phyloP scores from a whole-genome alignment of 257 asterid genomes.

The Catharanthus roseus region DNA sequence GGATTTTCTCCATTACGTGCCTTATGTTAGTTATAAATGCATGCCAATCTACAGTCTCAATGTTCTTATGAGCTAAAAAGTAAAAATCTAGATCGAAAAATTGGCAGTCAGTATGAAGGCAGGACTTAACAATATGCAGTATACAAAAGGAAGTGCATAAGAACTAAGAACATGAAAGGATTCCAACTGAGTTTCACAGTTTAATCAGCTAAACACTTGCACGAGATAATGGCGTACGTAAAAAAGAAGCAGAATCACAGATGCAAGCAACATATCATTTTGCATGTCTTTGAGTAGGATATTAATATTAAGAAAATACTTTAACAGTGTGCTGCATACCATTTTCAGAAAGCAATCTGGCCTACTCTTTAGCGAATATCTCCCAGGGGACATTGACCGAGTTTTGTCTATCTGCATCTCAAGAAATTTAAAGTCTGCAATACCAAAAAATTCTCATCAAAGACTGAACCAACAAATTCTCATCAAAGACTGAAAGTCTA shows the following conservation, averaged over 20 bases:
- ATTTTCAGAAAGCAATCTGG: slow-evolving; percentile 82
- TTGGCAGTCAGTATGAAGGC: background rate
- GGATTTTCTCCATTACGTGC: background rate
- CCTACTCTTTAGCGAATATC: slow-evolving; percentile 46
- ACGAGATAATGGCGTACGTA: background rate
- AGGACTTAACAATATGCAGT: background rate
- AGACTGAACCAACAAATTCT: slow-evolving; percentile 10
- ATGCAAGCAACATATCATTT: background rate
- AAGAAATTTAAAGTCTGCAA: slow-evolving; percentile 54
- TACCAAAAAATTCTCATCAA: slow-evolving; percentile 15
- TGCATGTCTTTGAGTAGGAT: background rate
- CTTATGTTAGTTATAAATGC: background rate
- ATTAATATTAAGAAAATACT: background rate
- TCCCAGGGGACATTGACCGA: slow-evolving; percentile 63
- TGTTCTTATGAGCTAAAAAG: background rate
- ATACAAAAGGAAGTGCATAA: background rate
- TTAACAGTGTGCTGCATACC: slow-evolving; percentile 37
- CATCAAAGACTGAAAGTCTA: background rate
- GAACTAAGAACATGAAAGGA: background rate
- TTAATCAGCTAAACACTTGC: slow-evolving; percentile 1
- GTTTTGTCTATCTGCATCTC: slow-evolving; percentile 62
- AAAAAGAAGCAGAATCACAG: slow-evolving; percentile 1
- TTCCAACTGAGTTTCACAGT: background rate
- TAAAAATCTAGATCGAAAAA: background rate
- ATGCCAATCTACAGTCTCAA: background rate